Evolutionary conservation across 2,329 filamentous ascomycete genomes (phyloP), one percentile per base, ranked within the genome.

Genomic region (Orbilia quercus): DNA sequence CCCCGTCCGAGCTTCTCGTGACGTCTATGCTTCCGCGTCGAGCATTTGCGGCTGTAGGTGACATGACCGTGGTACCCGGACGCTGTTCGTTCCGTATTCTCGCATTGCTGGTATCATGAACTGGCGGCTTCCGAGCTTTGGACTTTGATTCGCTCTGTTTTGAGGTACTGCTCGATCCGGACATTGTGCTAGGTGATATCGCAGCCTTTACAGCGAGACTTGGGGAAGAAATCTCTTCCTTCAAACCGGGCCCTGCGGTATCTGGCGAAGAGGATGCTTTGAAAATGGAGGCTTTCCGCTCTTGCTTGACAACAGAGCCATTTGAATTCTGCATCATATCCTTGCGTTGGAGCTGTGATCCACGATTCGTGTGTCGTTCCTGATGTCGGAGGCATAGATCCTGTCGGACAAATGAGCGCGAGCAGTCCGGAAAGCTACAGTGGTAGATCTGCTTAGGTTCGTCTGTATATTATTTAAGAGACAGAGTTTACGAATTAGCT

Each of bases 361-460:
- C 90, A 78, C 91, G 90, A 57, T 90, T 90, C 11, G 88, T 91
- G 81, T 94, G 91, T 45, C 91, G 87, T 79, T 94, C 91, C 79
- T 89, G 87, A 81, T 95, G 91, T 44, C 91, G 89, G 79, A 95
- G 90, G 79, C 95, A 92, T 69, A 99, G 84, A 80, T 99, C 95
- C 76, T 96, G 91, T 75, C 95, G 89, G 67, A 98, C 94, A 82
- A 98, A 99, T 31, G 91, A 89, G 57, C 94, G 90, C 73, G 89
- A 88, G 81, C 95, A 99, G 79, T 93, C 92, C 18, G 91, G 91
- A 78, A 93, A 96, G 79, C 96, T 91, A 83, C 95, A 98, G 79
- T 88, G 88, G 80, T 96, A 98, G 63, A 96, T 96, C 79, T 96
- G 91, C 82, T 97, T 97, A 16, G 94, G 94, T 66, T 91, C 90